Percentiles rank a stretch among this genome's conserved stretches.
These are phyloP conservation scores for Tetrahymena borealis DNA, from an alignment of 73 alveolate genomes.

Conservation along the genomic window DNA sequence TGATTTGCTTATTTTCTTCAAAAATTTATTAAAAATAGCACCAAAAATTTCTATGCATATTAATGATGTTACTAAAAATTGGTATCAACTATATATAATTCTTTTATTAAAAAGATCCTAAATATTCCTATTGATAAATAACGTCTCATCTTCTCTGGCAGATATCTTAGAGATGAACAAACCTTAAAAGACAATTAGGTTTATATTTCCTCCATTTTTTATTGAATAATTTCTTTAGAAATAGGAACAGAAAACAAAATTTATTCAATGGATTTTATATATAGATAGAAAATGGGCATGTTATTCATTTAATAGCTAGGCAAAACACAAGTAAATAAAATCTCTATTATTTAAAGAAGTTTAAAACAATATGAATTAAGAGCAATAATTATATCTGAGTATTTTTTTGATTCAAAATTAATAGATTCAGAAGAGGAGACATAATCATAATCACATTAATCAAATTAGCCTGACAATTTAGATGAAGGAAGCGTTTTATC, in stretches of 20 bases:
- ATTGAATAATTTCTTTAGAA: not conserved
- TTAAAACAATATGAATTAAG: conserved; percentile 3
- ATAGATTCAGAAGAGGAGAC: conserved; percentile 29
- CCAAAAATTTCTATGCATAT: too few relatives aligned
- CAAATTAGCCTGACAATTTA: conserved; percentile 10
- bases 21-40: too few relatives aligned
- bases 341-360: conserved; percentile 16
- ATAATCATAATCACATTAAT: conserved; percentile 29
- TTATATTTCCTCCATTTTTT: not conserved
- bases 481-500: not conserved
- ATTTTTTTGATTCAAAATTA: not conserved
- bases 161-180: not conserved
- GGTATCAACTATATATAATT: too few relatives aligned
- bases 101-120: not conserved
- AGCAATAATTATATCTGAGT: conserved; percentile 35
- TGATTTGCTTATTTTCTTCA: not conserved
- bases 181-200: not conserved
- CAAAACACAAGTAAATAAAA: conserved; percentile 43
- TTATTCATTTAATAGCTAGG: conserved; percentile 79
- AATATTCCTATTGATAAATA: not conserved
- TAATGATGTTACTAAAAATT: too few relatives aligned
- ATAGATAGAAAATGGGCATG: conserved; percentile 77
- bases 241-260: too few relatives aligned
- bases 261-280: not conserved
- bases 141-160: not conserved